Evolutionary conservation across 129 eudicot genomes (phyloP), one percentile per base, ranked within the genome.

Genomic region (Chrysanthemum seticuspe): DNA sequence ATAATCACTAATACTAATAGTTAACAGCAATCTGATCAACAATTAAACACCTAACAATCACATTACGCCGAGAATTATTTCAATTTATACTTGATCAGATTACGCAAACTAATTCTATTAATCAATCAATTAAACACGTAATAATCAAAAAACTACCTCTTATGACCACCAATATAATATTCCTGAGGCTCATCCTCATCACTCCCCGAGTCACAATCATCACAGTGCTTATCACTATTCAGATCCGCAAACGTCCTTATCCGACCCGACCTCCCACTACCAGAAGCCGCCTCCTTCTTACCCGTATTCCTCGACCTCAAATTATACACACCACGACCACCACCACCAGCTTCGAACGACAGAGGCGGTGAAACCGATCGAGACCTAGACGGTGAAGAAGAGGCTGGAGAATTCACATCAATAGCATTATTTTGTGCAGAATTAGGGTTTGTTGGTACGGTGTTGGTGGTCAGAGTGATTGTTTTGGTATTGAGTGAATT

Each of bases 141-240:
- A 76, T 0, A 5, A 51, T 51, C n/a, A 5, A n/a, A n/a, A 2
- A 18, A 68, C 23, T 73, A 91, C 97, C 97, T 91, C 80, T 85
- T 91, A 65, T 87, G 83, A 15, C 96, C 96, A 70, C 96, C 97
- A 44, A 89, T 83, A 65, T 84, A 88, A 68, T 91, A 88, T 85
- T 89, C 96, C 68, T 85, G 86, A 78, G 93, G 97, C 49, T 71
- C 82, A 77, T 83, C 93, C 1, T 89, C 81, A 29, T 86, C 91
- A 31, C 83, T 87, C 53, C 71, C 89, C 0, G 88, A 85, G 13
- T 71, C 91, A 36, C 45, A 36, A 36, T 36, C 45, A 62, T 77
- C 91, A 18, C 45, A 77, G 7, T 50, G 76, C 10, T 40, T 59
- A 29, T 21, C 54, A 29, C 67, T 72, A 81, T 81, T 89, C 73